Evolutionary conservation across 768 basidiomycete species (phyloP), one percentile per base, ranked within the genome.

Genomic region (Steccherinum ochraceum): DNA sequence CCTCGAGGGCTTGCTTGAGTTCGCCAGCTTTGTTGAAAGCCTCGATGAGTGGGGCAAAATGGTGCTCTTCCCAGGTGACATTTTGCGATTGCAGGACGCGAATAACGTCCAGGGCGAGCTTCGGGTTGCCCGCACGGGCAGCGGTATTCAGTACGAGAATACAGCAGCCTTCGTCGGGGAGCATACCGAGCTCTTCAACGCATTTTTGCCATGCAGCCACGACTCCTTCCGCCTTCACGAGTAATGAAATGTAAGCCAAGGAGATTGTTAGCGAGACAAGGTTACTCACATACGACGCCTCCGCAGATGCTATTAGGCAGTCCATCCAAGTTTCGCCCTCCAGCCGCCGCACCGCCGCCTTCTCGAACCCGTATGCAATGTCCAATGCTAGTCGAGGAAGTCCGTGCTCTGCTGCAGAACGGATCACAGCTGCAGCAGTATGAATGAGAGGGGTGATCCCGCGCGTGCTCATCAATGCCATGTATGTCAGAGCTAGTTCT

Each of bases 31-130:
- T 75, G 64, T 79, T 80, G 58, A 86, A 82, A 0, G 89, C 82
- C 61, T 92, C 86, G 24, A 93, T 69, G 19, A 93, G 67, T 2
- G 89, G 81, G 1, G 86, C 80, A 57, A 89, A 81, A 62, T 94
- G 92, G 59, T 86, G 68, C 62, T 93, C 91, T 59, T 73, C 61
- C 67, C 78, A 73, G 43, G 71, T 61, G 12, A 79, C 65, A 13
- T 75, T 73, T 5, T 77, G 65, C 10, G 54, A 47, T 42, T 77
- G 73, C 35, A 94, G 69, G 5, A 76, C 67, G 1, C 74, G 78
- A 40, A 93, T 67, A 24, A 78, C 86, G 40, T 83, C 80, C 12
- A 77, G 70, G 20, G 84, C 89, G 0, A 93, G 73, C 43, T 81
- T 78, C 4, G 86, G 77, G 26, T 80, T 69, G n/a, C 87, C 89